phyloP scores from a whole-genome alignment of 1,284 basidiomycete species.

The Papiliotrema flavescens region DNA sequence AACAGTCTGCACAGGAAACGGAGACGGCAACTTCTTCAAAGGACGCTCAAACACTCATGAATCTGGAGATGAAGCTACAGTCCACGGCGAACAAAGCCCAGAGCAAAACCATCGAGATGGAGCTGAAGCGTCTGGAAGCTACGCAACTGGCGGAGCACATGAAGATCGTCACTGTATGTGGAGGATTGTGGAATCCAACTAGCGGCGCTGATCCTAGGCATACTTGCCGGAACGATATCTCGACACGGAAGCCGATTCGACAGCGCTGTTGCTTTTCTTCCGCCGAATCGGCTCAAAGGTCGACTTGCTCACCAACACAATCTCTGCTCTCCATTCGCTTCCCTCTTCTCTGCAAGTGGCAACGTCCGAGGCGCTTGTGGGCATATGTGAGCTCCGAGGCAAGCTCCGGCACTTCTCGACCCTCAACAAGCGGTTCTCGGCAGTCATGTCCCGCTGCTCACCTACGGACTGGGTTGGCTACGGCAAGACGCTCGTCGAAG shows the following conservation, averaged over 20 bases:
- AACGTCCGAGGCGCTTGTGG: slow-evolving; percentile 75
- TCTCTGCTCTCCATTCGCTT: slow-evolving; percentile 74
- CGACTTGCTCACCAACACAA: slow-evolving; percentile 74
- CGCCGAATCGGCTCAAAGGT: slow-evolving; percentile 76
- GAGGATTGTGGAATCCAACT: too few relatives aligned
- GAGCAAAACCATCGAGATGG: slow-evolving; percentile 79
- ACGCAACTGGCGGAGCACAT: slow-evolving; percentile 74
- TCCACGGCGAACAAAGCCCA: slow-evolving; percentile 84
- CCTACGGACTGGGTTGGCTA: slow-evolving; percentile 77
- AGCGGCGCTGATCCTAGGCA: slow-evolving; percentile 53
- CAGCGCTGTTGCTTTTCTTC: slow-evolving; percentile 86
- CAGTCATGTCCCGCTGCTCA: slow-evolving; percentile 70
- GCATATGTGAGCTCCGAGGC: slow-evolving; percentile 85
- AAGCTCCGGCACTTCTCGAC: slow-evolving; percentile 73
- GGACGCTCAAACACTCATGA: slow-evolving; percentile 79
- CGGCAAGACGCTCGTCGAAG: slow-evolving; percentile 77
- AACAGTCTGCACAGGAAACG: slow-evolving; percentile 76
- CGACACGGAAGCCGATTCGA: slow-evolving; percentile 79
- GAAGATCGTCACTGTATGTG: slow-evolving; percentile 51
- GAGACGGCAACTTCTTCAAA: slow-evolving; percentile 70
- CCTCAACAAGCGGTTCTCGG: slow-evolving; percentile 80
- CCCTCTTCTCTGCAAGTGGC: slow-evolving; percentile 75
- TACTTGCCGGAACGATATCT: slow-evolving; percentile 81
- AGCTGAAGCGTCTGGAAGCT: slow-evolving; percentile 77
- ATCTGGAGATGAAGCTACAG: slow-evolving; percentile 87